Conservation (phyloP, 2,329 filamentous ascomycete genomes). For the Pseudohalonectria lignicola region DNA sequence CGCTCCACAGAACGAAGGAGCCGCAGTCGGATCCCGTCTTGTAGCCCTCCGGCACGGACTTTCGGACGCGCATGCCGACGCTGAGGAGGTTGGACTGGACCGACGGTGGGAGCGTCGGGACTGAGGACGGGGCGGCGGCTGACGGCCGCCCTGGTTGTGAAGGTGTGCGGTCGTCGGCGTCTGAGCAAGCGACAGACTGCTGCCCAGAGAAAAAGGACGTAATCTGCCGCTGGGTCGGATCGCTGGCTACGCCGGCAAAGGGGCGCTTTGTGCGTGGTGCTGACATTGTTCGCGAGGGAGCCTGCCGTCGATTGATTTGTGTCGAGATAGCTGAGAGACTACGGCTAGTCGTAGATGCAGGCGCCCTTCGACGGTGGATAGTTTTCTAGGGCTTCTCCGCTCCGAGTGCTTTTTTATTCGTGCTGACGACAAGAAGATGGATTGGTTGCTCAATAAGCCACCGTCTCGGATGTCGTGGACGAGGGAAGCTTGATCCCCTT, state of each 20-base stretch:
- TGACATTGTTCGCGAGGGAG: slow-evolving; percentile 28
- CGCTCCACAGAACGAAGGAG: slow-evolving; percentile 41
- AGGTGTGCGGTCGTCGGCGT: slow-evolving; percentile 6
- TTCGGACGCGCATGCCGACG: slow-evolving; percentile 90
- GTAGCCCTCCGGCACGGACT: slow-evolving; percentile 88
- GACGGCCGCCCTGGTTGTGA: slow-evolving; percentile 26
- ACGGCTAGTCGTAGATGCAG: no score
- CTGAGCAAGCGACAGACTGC: slow-evolving; percentile 14
- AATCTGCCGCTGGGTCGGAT: slow-evolving; percentile 50
- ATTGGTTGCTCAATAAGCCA: no score
- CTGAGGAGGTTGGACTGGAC: slow-evolving; percentile 77
- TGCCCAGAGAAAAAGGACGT: slow-evolving; percentile 55
- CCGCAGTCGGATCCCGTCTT: slow-evolving; percentile 53
- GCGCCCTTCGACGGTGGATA: no score
- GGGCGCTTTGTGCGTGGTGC: slow-evolving; percentile 47
- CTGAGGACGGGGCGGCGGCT: slow-evolving; percentile 14
- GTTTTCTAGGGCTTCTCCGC: no score
- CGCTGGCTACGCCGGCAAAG: slow-evolving; percentile 47
- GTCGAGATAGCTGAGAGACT: no score
- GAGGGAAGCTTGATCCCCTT: no score
- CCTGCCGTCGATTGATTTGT: no score
- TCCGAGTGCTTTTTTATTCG: no score
- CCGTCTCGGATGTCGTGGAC: no score
- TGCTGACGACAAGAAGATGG: no score
- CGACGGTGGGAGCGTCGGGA: slow-evolving; percentile 41